These are phyloP conservation scores for Elsinoe batatas DNA, from an alignment of 2,329 filamentous ascomycete genomes.

Conservation along the genomic window DNA sequence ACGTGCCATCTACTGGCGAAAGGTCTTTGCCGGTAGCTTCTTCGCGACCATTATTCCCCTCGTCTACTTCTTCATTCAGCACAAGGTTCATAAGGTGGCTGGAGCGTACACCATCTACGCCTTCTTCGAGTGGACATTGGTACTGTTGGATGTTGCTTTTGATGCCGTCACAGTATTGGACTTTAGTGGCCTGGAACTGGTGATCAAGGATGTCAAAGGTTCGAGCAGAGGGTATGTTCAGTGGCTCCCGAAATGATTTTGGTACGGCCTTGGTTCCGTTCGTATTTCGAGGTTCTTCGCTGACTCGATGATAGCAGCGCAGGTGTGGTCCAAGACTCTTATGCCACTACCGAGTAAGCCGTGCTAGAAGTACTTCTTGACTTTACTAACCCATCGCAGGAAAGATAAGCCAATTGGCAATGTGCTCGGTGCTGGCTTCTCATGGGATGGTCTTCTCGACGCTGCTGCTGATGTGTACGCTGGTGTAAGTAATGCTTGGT, in stretches of 20 bases:
- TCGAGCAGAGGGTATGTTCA: slow-evolving; percentile 96
- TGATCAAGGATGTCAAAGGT: slow-evolving; percentile 81
- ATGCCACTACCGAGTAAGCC: slow-evolving; percentile 9
- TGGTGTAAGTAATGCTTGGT: slow-evolving; percentile 51
- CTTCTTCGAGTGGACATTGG: slow-evolving; percentile 95
- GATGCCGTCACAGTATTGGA: slow-evolving; percentile 90
- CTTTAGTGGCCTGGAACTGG: slow-evolving; percentile 79
- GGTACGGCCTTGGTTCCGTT: slow-evolving; percentile 13
- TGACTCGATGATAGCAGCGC: slow-evolving; percentile 37
- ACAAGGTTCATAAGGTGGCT: slow-evolving; percentile 88
- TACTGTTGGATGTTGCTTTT: slow-evolving; percentile 91
- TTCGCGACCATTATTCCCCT: slow-evolving; percentile 84
- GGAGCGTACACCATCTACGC: slow-evolving; percentile 96
- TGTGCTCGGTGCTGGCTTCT: slow-evolving; percentile 62
- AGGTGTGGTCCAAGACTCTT: slow-evolving; percentile 36
- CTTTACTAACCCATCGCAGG: slow-evolving; percentile 37
- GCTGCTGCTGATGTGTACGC: slow-evolving; percentile 83
- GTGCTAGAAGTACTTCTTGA: background rate
- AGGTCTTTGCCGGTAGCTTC: slow-evolving; percentile 71
- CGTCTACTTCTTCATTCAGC: slow-evolving; percentile 96
- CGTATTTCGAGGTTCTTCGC: background rate
- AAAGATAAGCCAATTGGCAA: slow-evolving; percentile 65
- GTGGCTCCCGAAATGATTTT: slow-evolving; percentile 74
- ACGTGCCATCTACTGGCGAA: slow-evolving; percentile 76
- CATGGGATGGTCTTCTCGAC: slow-evolving; percentile 65